Evolutionary conservation across 2,329 filamentous ascomycete genomes (phyloP), one percentile per base, ranked within the genome.

Genomic region (Talaromyces islandicus): DNA sequence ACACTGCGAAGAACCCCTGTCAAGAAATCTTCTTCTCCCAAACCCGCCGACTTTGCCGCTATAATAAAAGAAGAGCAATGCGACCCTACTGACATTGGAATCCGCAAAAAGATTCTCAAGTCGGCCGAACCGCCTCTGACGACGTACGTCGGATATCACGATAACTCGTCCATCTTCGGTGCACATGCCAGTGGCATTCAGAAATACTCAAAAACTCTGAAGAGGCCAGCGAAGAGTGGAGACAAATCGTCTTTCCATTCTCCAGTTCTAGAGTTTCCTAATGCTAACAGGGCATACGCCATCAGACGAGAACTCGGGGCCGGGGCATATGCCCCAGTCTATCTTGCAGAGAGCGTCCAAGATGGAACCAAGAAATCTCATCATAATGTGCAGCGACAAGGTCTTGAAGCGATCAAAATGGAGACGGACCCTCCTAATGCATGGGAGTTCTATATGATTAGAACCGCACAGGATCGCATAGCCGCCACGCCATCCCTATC

Each of bases 361-460:
- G 32, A 75, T 41, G 71, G 71, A n/a, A 35, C 35, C 27, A 3
- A 68, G 65, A 74, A 78, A 19, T 67, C 68, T 3, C 30, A 38
- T 3, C 30, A 38, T 14, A 59, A 46, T 6, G 4, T 29, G 14
- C 54, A 52, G 11, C 77, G 78, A 43, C 85, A 89, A 48, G 78
- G 79, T 1, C 81, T 94, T 4, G 92, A 97, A 74, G 94, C 94
- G 1, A 81, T 99, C 67, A 99, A 99, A 76, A 92, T 96, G 86
- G 94, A 99, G 76, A 85, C 73, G 12, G 73, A 89, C 32, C 91
- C 92, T 0, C 90, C 93, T 0, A 89, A 87, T 4, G 83, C 90
- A 0, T 99, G 94, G 94, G 94, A 99, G 71, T 99, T 97, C 71
- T 90, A 96, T 76, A 95, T 99, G 75, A 91, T 97, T 79, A 88